phyloP scores from a whole-genome alignment of 345 rosid species.

The Eucalyptus lansdowneana region DNA sequence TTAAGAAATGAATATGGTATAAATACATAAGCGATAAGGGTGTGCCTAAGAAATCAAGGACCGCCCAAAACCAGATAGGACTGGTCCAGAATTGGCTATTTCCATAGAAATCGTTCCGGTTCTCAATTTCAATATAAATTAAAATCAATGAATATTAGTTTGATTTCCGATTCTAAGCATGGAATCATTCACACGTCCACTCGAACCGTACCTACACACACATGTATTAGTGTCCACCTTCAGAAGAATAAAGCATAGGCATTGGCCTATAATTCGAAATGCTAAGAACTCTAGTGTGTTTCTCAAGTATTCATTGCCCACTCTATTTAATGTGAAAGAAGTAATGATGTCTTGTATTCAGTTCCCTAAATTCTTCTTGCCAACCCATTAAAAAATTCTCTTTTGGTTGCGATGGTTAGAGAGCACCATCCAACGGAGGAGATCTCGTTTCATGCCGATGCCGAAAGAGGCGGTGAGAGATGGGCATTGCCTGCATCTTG shows the following conservation, averaged over 20 bases:
- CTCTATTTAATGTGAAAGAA: no score
- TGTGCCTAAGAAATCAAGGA: rapidly evolving
- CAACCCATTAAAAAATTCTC: no score
- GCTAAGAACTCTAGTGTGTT: no score
- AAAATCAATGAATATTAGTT: rapidly evolving
- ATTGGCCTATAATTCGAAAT: rapidly evolving
- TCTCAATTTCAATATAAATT: no score
- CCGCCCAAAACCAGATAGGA: rapidly evolving
- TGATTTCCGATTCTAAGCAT: rapidly evolving
- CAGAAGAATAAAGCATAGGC: no score
- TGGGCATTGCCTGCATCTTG: no score
- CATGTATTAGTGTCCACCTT: rapidly evolving
- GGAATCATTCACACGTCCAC: rapidly evolving
- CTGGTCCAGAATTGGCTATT: rapidly evolving
- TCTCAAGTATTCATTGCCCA: no score
- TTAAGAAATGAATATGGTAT: background rate
- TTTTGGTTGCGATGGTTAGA: no score
- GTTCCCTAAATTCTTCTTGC: no score
- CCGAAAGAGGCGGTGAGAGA: no score
- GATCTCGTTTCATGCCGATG: rapidly evolving
- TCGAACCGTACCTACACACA: rapidly evolving
- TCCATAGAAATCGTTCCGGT: rapidly evolving
- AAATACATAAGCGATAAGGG: rapidly evolving
- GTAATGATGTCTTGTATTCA: no score
- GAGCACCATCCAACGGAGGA: no score